Conservation (phyloP, 495 filamentous ascomycete genomes). For the Neurospora sp. region DNA sequence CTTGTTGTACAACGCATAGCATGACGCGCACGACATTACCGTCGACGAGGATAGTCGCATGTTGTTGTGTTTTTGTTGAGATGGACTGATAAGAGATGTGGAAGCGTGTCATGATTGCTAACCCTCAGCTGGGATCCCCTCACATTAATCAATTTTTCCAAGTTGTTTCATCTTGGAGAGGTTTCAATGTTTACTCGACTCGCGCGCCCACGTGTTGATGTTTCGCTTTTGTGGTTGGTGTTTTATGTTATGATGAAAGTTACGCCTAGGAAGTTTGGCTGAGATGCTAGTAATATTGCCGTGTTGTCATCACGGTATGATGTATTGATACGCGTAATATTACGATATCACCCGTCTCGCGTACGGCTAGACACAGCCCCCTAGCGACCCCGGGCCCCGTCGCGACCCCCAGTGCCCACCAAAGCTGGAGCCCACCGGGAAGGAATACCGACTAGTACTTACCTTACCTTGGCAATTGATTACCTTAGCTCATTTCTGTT, state of each 20-base stretch:
- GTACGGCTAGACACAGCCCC: not conserved
- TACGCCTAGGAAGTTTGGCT: not conserved
- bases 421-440: not conserved
- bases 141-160: not conserved
- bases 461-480: not conserved
- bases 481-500: not conserved
- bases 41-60: not conserved
- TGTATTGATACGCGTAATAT: not conserved
- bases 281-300: not conserved
- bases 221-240: not conserved
- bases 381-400: not conserved
- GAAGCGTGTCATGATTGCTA: not conserved
- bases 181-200: not conserved
- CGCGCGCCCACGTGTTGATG: not conserved
- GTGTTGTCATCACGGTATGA: not conserved
- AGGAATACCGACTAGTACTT: not conserved
- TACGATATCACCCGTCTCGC: not conserved
- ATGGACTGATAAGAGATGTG: not conserved
- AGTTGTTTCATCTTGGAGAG: not conserved
- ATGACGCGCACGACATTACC: not conserved
- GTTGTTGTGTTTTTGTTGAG: not conserved
- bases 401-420: not conserved
- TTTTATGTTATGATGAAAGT: not conserved
- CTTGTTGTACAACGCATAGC: not conserved
- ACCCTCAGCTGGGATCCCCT: not conserved